Evolutionary conservation across 129 eudicot species (phyloP), one percentile per base, ranked within the genome.

Genomic region (Pittosporum tobira): DNA sequence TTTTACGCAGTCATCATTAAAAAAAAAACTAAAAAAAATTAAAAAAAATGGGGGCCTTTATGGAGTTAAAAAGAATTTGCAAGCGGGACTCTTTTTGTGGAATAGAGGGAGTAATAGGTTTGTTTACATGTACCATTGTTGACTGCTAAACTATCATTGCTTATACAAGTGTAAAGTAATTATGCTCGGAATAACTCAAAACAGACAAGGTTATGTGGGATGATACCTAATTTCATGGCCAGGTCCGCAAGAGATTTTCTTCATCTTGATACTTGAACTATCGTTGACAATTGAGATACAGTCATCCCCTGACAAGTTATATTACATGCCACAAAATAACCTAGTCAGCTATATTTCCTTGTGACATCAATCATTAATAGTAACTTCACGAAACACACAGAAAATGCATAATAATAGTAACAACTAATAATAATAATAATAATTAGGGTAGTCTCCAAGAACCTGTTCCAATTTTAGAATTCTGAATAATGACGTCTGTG

Each of bases 171-270:
- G 1, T n/a, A 64, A n/a, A 43, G 8, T 11, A 64, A 65, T 6
- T 5, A 51, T 38, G 61, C 48, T 23, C 57, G 6, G 24, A 23
- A 64, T 7, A 27, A 6, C 21, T 31, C 46, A 36, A 49, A 42
- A 27, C 16, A 64, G 61, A 12, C 38, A 18, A 34, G 49, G 30
- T 18, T 20, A 28, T 20, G 58, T 25, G 59, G 22, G 54, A 65
- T 48, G 24, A 28, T 73, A 91, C 99, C 99, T 93, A 70, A 93
- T 87, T 62, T 96, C 99, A 69, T 93, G 99, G 51, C 99, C 99
- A 6, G 99, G 99, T 29, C 99, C 99, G 58, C 99, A 93, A 36
- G 57, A 67, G 19, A 93, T 77, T 8, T 66, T 72, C 88, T 87
- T 87, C 96, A 93, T 87, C 84, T 87, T 93, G 78, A 93, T 87